Evolutionary conservation across 1,139 yeast genomes (phyloP), one percentile per base, ranked within the genome.

Genomic region (Hyphopichia buzzinii): DNA sequence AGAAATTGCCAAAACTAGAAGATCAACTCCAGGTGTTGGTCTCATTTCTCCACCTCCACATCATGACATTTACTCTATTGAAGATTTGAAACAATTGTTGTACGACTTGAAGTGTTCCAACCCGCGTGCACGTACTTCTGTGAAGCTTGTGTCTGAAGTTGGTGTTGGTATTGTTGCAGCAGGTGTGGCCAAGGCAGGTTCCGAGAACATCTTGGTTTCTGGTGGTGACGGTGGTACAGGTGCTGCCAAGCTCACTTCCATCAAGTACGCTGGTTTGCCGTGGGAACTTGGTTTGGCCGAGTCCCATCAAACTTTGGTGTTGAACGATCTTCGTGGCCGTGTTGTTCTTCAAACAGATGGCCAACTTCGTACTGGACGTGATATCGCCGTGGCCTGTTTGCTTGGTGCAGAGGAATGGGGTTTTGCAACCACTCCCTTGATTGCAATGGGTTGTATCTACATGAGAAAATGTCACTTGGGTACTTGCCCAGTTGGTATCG

Each of bases 141-240:
- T 90, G 42, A 92, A 92, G 67, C 79, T 92, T 52, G 98, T 92
- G 19, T 86, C 96, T 26, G 97, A 92, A 65, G 97, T 92, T 44
- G 98, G 98, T 69, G 97, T 92, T 39, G 98, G 98, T 73, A 89
- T 92, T 55, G 94, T 92, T 59, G 97, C 97, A 19, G 89, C 97
- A 28, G 98, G 98, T 77, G 98, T 92, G 26, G 97, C 97, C 44
- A 92, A 92, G 68, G 97, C 98, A 21, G 95, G 95, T 58, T 96
- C 97, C 12, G 97, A 92, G 59, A 96, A 90, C 61, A 85, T 92
- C 53, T 75, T 90, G 57, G 87, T 92, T 49, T 86, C 96, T 43
- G 97, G 97, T 55, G 97, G 94, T 59, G 97, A 90, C 64, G 98
- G 98, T 79, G 98, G 98, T 74, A 92, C 98, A 44, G 98, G 98